Percentiles rank a stretch among this genome's conserved stretches.
These are phyloP conservation scores for Aspergillus cavernicola DNA, from an alignment of 495 filamentous ascomycete species.

Conservation along the genomic window DNA sequence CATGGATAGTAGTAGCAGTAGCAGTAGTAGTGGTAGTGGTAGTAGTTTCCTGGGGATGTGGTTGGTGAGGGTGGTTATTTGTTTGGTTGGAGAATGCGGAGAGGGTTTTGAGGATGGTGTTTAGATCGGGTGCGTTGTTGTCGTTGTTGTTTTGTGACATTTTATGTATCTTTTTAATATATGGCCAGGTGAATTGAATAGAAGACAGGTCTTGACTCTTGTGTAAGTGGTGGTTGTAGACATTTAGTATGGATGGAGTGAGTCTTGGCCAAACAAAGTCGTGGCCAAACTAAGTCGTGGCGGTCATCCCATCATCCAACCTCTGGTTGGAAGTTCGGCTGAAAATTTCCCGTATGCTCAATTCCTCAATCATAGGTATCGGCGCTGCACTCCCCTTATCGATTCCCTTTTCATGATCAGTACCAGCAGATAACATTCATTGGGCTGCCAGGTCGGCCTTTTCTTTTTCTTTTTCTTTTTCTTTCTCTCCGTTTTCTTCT, in stretches of 20 bases:
- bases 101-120: conserved; percentile 52
- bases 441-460: conserved; percentile 13
- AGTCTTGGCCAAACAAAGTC: neutral
- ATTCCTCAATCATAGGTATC: conserved; percentile 15
- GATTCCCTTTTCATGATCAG: neutral
- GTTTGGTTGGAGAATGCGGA: conserved; percentile 34
- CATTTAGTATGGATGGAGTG: no score
- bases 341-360: conserved; percentile 37
- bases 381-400: neutral
- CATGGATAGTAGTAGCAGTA: neutral
- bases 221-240: neutral
- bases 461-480: conserved; percentile 3
- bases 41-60: conserved; percentile 7
- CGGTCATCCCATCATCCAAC: conserved; percentile 7
- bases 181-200: neutral
- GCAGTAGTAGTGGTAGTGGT: neutral
- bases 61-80: conserved; percentile 12
- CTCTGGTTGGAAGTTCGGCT: conserved; percentile 19
- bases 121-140: conserved; percentile 47
- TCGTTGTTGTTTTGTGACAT: conserved; percentile 30
- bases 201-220: no score
- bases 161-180: conserved; percentile 22
- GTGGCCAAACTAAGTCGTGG: conserved; percentile 5
- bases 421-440: neutral
- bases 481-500: conserved; percentile 11